These are phyloP conservation scores for Skeletonema grethae DNA, from an alignment of 108 stramenopile species.

Conservation along the genomic window DNA sequence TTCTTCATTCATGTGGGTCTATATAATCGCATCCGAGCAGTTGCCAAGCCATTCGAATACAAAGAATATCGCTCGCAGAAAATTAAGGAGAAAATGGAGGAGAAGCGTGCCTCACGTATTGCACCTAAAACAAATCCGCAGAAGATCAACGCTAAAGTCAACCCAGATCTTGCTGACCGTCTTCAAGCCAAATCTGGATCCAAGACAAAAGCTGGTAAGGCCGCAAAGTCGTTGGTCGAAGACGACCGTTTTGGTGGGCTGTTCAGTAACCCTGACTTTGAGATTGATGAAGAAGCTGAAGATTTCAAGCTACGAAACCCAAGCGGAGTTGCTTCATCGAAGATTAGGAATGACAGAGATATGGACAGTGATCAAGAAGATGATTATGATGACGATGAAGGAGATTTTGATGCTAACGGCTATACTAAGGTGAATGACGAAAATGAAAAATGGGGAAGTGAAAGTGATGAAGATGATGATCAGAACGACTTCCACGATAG, in stretches of 20 bases:
- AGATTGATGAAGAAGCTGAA: slow-evolving; percentile 94
- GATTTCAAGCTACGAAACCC: slow-evolving; percentile 96
- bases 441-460: slow-evolving; percentile 40
- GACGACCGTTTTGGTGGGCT: slow-evolving; percentile 96
- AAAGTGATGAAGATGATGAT: slow-evolving; percentile 46
- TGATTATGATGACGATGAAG: slow-evolving; percentile 47
- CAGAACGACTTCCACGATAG: slow-evolving; percentile 41
- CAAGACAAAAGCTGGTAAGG: slow-evolving; percentile 76
- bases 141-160: slow-evolving; percentile 63
- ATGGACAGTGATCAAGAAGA: slow-evolving; percentile 86
- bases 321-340: slow-evolving; percentile 78
- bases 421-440: slow-evolving; percentile 38
- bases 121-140: slow-evolving; percentile 60
- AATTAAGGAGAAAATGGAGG: slow-evolving; percentile 88
- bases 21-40: slow-evolving; percentile 91
- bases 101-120: slow-evolving; percentile 87
- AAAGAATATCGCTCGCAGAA: slow-evolving; percentile 95
- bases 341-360: slow-evolving; percentile 69
- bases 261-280: slow-evolving; percentile 93
- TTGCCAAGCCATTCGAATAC: slow-evolving; percentile 96
- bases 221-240: slow-evolving; percentile 73
- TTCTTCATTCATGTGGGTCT: slow-evolving; percentile 97
- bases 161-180: slow-evolving; percentile 80
- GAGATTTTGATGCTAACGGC: slow-evolving; percentile 38
- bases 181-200: slow-evolving; percentile 61